Conservation (phyloP, 352 stramenopile genomes). For the Globisporangium nodosum region DNA sequence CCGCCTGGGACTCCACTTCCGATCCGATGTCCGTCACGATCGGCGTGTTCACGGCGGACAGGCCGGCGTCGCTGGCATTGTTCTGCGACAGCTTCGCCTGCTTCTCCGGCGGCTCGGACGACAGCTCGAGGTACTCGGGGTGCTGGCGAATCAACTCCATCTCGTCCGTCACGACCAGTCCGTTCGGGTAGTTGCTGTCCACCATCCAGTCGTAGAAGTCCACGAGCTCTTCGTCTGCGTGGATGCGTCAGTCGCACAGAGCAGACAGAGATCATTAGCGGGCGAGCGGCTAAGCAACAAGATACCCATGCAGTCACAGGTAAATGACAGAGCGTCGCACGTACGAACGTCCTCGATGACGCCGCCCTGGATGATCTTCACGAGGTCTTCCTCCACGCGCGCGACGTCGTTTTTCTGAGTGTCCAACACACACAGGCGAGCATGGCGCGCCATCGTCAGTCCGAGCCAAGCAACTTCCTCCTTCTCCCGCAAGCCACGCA, state of each 20-base stretch:
- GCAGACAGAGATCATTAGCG: neutral
- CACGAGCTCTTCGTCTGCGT: conserved; percentile 71
- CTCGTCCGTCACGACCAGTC: conserved; percentile 70
- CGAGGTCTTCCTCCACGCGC: conserved; percentile 76
- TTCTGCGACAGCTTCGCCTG: conserved; percentile 23
- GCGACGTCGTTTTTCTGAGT: conserved; percentile 73
- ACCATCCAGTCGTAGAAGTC: conserved; percentile 87
- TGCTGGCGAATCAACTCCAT: conserved; percentile 80
- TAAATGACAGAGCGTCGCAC: conserved; percentile 7
- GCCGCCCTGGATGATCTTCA: conserved; percentile 73
- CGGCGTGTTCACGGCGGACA: conserved; percentile 64
- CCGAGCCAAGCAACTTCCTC: neutral
- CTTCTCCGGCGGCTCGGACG: conserved; percentile 34
- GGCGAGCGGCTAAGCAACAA: neutral
- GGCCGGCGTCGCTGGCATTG: conserved; percentile 23
- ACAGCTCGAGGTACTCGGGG: conserved; percentile 69
- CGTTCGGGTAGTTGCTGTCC: conserved; percentile 64
- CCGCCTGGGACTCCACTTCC: conserved; percentile 53
- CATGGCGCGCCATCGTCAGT: neutral
- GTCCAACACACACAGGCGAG: neutral
- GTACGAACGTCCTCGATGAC: conserved; percentile 75
- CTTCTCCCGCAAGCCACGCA: conserved; percentile 17
- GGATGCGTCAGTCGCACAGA: neutral
- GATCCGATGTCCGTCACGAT: conserved; percentile 63
- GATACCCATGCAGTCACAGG: neutral